Conservation (phyloP, 73 alveolate genomes). For the Stentor coeruleus region DNA sequence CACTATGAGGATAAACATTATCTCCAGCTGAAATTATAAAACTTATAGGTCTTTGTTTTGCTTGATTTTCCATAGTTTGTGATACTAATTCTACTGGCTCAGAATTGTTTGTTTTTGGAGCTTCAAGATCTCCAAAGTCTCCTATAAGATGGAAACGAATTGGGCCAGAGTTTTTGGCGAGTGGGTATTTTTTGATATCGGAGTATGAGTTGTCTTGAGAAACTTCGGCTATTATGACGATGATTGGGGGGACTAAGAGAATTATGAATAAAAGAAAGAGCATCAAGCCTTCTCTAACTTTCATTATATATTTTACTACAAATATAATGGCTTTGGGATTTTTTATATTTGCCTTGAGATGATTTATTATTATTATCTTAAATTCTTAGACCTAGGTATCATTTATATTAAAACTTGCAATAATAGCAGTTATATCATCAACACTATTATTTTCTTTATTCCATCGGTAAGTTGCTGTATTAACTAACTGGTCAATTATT, state of each 20-base stretch:
- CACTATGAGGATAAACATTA: neutral
- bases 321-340: too few species aligned
- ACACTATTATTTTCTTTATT: constrained; percentile 32
- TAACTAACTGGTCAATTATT: constrained; percentile 38
- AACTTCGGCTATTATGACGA: neutral
- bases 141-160: constrained; percentile 10
- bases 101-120: neutral
- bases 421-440: constrained; percentile 49
- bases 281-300: neutral
- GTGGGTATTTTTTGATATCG: neutral
- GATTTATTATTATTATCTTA: too few species aligned
- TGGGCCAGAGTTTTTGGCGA: neutral
- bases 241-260: constrained; percentile 16
- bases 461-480: constrained; percentile 43
- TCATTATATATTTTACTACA: too few species aligned
- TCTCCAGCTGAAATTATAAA: constrained; percentile 1
- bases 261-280: neutral
- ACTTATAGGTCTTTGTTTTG: neutral
- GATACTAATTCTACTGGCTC: neutral
- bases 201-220: neutral
- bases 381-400: too few species aligned
- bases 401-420: constrained; percentile 25
- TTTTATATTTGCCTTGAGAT: too few species aligned
- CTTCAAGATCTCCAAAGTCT: constrained; percentile 19
- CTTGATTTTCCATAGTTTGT: neutral